Percentiles rank a stretch among this genome's conserved stretches.
phyloP scores from a whole-genome alignment of 495 filamentous ascomycete genomes.

The Friedmanniomyces simplex region DNA sequence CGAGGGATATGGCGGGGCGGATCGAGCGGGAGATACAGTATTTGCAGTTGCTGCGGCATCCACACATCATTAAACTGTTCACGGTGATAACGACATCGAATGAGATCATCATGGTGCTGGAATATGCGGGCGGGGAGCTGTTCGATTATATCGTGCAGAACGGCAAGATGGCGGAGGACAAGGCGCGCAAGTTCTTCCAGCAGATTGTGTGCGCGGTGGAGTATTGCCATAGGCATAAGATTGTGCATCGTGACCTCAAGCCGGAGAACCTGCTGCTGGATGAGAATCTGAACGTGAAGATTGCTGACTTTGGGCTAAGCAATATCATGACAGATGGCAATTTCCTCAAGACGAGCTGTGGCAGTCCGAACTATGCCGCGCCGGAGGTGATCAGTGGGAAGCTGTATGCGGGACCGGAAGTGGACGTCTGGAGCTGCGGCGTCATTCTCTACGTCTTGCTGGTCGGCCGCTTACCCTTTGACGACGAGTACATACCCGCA shows the following conservation, averaged over 20 bases:
- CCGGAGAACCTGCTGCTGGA: constrained; percentile 95
- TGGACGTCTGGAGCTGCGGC: constrained; percentile 98
- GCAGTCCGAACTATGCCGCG: constrained; percentile 94
- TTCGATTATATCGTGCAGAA: constrained; percentile 95
- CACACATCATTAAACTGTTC: constrained; percentile 98
- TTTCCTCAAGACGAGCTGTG: constrained; percentile 96
- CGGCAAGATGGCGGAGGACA: constrained; percentile 77
- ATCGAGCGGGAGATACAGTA: constrained; percentile 98
- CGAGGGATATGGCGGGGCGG: constrained; percentile 89
- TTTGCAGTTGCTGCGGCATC: constrained; percentile 86
- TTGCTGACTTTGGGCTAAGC: constrained; percentile 95
- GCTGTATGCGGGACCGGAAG: constrained; percentile 93
- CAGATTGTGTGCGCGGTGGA: constrained; percentile 99
- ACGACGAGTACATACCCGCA: constrained; percentile 89
- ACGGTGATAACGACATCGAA: constrained; percentile 88
- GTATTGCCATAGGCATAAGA: constrained; percentile 97
- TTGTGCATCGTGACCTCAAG: constrained; percentile 94
- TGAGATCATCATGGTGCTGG: constrained; percentile 98
- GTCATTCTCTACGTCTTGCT: constrained; percentile 95
- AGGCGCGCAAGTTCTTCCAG: constrained; percentile 93
- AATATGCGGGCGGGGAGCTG: constrained; percentile 90
- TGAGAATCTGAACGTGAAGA: constrained; percentile 91
- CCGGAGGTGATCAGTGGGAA: constrained; percentile 97
- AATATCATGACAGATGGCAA: constrained; percentile 99
- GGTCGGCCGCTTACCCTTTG: constrained; percentile 85